Evolutionary conservation across 2,329 filamentous ascomycete genomes (phyloP), one percentile per base, ranked within the genome.

Genomic region (Alternaria novae-zelandiae): DNA sequence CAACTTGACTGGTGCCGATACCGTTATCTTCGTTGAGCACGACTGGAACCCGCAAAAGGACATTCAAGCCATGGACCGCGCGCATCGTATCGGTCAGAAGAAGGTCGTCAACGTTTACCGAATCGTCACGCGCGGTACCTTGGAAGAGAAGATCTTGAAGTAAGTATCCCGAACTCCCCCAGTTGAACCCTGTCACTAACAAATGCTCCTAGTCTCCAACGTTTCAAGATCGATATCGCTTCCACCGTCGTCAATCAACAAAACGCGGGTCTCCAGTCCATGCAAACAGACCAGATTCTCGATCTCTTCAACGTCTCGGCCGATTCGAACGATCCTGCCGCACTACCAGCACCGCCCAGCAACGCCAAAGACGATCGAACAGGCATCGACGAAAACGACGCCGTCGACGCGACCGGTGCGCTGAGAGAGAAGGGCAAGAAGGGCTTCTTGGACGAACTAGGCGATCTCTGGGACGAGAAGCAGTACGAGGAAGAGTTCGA

Each of bases 41-140:
- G 96, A 99, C 81, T 99, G 96, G 96, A 99, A 99, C 78, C 96
- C 96, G 30, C 96, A 99, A 79, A 97, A 97, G 81, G 96, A 99
- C 81, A 88, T 99, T 70, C 96, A 99, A 78, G 96, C 96, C 70
- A 99, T 99, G 96, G 96, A 99, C 78, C 93, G 96, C 64, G 96
- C 96, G 9, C 96, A 99, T 85, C 90, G 96, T 72, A 98, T 99
- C 74, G 96, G 96, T 2, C 96, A 99, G 84, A 99, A 99, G 89
- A 99, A 98, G 87, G 96, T 98, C 41, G 96, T 99, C 71, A 99
- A 99, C 76, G 96, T 99, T 15, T 99, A 99, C 81, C 93, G 96
- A 23, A 86, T 99, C 69, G 96, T 99, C 74, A 99, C 96, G 6
- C 88, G 96, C 70, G 96, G 96, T 66, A 99, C 96, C 2, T 83